These are phyloP conservation scores for Ormosia emarginata DNA, from an alignment of 306 rosid genomes.

Conservation along the genomic window DNA sequence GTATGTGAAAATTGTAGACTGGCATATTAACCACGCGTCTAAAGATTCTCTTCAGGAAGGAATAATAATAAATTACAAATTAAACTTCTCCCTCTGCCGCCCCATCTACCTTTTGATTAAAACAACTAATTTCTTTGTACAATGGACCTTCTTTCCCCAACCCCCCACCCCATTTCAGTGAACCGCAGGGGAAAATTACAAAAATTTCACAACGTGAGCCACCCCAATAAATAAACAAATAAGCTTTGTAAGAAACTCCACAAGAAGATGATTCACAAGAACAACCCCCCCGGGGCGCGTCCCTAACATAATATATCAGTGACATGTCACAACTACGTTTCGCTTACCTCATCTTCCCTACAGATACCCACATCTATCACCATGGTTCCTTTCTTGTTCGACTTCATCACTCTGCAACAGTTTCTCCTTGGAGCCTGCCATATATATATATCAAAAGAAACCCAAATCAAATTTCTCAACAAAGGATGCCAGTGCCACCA, in stretches of 20 bases:
- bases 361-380: conserved; percentile 77
- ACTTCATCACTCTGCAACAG: conserved; percentile 72
- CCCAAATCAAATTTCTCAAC: conserved; percentile 9
- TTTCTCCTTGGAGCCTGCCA: conserved; percentile 92
- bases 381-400: conserved; percentile 53
- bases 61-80: conserved; percentile 8
- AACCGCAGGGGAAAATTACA: conserved; percentile 6
- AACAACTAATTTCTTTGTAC: conserved; percentile 37
- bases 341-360: conserved; percentile 68
- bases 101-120: conserved; percentile 3
- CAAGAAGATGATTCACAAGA: conserved; percentile 1
- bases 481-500: background rate
- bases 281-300: background rate
- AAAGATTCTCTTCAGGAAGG: background rate
- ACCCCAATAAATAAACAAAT: conserved; percentile 46
- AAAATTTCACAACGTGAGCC: conserved; percentile 31
- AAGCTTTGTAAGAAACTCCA: conserved; percentile 17
- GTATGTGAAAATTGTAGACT: background rate
- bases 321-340: conserved; percentile 28
- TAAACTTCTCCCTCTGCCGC: background rate
- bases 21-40: conserved; percentile 13
- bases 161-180: conserved; percentile 14
- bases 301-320: conserved; percentile 1
- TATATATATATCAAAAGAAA: conserved; percentile 10
- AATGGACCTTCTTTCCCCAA: conserved; percentile 20